Evolutionary conservation across 768 basidiomycete species (phyloP), one percentile per base, ranked within the genome.

Genomic region (Rhizopogon roseolus): DNA sequence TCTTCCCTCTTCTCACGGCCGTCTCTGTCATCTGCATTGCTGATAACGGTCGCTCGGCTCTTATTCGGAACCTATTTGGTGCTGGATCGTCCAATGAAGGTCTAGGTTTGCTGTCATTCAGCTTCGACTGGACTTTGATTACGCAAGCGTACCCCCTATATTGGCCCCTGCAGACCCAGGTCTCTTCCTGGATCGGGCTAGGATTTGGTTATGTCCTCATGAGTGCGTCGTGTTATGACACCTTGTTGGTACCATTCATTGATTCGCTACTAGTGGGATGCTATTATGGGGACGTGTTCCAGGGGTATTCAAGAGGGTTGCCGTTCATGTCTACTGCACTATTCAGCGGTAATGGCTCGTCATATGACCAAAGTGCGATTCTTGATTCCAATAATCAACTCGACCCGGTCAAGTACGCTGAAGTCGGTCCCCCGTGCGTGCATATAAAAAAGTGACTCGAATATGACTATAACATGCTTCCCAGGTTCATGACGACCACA

Each of bases 101-200:
- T 11, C 70, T 80, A 13, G 79, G 79, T 4, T 53, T 80, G 42
- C 61, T 78, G 37, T 76, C 74, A 34, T 78, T 80, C 59, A 66
- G 73, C 50, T 72, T 76, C 22, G 74, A 73, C 41, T 80, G 79
- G 79, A 80, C 78, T 6, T 67, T 82, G 19, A 81, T 82, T 56
- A 76, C 76, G 1, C 80, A 82, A 60, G 80, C 79, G 4, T 74
- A 66, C 43, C 81, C 81, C 0, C 66, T 82, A 6, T 76, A 78
- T 8, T 81, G 80, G 80, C 81, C 81, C 6, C 70, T 80, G 46
- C 75, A 78, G 57, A 81, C 81, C 0, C 81, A 60, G 34, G 75
- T 70, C 6, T 25, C 52, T 34, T 49, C 40, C 50, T 49, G 25
- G 45, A 38, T 56, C 25, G 64, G 64, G n/a, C 17, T 65, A 11